Evolutionary conservation across 75 land plant species (phyloP).

Genomic region (Chamaecyparis obtusa): DNA sequence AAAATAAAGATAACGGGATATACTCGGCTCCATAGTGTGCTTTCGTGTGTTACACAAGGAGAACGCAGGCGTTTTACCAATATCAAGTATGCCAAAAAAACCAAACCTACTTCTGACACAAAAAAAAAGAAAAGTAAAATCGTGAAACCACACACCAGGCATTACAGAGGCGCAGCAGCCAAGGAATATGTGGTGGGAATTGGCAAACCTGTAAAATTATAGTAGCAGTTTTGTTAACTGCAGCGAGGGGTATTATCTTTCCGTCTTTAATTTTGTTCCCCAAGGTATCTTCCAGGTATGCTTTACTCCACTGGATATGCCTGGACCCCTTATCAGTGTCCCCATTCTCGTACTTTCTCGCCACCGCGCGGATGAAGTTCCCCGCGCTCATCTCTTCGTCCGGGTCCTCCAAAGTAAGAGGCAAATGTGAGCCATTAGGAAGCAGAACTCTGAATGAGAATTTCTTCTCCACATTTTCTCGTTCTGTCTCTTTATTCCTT

Average conservation of each 20-base stretch:
- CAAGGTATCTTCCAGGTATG: neutral
- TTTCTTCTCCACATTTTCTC: neutral
- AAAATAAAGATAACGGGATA: neutral
- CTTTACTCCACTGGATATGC: neutral
- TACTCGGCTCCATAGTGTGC: neutral
- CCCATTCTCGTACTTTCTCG: neutral
- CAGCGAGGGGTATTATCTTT: neutral
- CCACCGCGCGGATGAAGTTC: neutral
- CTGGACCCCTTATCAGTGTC: neutral
- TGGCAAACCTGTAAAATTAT: conserved; percentile 5
- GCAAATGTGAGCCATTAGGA: neutral
- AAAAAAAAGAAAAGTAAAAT: neutral
- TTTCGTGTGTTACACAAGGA: neutral
- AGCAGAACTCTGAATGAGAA: neutral
- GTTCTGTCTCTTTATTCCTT: neutral
- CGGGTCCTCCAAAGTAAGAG: neutral
- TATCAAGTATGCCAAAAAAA: neutral
- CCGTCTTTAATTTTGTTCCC: neutral
- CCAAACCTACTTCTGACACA: neutral
- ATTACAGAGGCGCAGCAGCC: neutral
- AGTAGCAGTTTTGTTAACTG: neutral
- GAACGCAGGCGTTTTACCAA: neutral
- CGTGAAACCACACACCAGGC: neutral
- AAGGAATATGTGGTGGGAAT: neutral
- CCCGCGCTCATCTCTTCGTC: neutral